Conservation (phyloP, 2,329 filamentous ascomycete genomes). For the Clarireedia sp. region DNA sequence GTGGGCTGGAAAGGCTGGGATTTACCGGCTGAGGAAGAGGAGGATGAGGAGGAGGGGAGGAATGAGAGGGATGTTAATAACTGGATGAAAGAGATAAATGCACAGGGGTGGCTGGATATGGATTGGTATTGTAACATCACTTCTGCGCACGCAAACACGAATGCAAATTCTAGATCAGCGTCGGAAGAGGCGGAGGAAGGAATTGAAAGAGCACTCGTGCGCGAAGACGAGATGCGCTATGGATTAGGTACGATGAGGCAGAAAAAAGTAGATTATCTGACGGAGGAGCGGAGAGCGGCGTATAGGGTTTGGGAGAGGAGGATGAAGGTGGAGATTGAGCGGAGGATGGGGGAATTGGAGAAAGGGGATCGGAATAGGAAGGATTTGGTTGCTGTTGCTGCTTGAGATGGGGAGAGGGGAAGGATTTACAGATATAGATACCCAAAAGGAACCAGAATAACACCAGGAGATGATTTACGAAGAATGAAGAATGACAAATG, state of each 20-base stretch:
- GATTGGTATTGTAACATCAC: conserved; percentile 52
- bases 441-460: neutral
- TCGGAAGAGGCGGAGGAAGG: conserved; percentile 31
- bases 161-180: conserved; percentile 6
- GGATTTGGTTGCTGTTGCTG: neutral
- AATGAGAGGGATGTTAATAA: conserved; percentile 49
- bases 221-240: conserved; percentile 16
- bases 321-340: conserved; percentile 49
- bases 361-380: conserved; percentile 5
- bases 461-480: too few relatives aligned
- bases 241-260: conserved; percentile 59
- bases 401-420: neutral
- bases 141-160: too few relatives aligned
- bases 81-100: conserved; percentile 50
- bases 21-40: conserved; percentile 33
- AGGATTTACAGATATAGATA: neutral
- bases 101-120: conserved; percentile 39
- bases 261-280: conserved; percentile 63
- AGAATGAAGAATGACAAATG: too few relatives aligned
- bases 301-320: conserved; percentile 57
- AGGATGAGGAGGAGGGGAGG: conserved; percentile 41
- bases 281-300: conserved; percentile 51
- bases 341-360: conserved; percentile 23
- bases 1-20: conserved; percentile 45
- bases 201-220: conserved; percentile 1